Conservation (phyloP, 768 basidiomycete genomes). For the Agaricus bisporus region DNA sequence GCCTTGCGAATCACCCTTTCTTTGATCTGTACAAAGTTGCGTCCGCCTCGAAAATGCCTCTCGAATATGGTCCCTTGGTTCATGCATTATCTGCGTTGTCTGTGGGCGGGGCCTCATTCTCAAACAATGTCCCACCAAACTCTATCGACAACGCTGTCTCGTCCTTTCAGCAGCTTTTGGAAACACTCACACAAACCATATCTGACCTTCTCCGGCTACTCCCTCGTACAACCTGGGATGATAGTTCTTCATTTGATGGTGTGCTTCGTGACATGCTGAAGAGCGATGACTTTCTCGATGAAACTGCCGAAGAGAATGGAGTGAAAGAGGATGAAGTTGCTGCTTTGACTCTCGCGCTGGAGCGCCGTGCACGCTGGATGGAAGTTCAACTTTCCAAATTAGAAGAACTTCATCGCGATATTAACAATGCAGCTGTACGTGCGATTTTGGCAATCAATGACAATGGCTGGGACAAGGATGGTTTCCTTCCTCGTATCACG, state of each 20-base stretch:
- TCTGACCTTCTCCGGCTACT: conserved; percentile 80
- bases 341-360: conserved; percentile 74
- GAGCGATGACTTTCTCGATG: conserved; percentile 82
- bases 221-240: conserved; percentile 86
- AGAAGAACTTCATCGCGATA: conserved; percentile 84
- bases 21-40: conserved; percentile 69
- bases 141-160: conserved; percentile 90
- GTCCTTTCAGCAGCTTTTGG: conserved; percentile 83
- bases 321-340: conserved; percentile 82
- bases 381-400: conserved; percentile 85
- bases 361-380: conserved; percentile 91
- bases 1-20: conserved; percentile 65
- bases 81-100: conserved; percentile 84
- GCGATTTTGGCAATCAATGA: conserved; percentile 82
- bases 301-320: conserved; percentile 55
- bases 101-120: conserved; percentile 79
- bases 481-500: conserved; percentile 64
- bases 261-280: conserved; percentile 85
- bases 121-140: conserved; percentile 76
- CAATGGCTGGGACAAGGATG: conserved; percentile 72
- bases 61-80: conserved; percentile 81
- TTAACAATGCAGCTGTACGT: conserved; percentile 82
- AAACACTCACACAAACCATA: conserved; percentile 86
- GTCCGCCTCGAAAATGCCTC: conserved; percentile 71
- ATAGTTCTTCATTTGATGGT: conserved; percentile 84